Evolutionary conservation across 768 basidiomycete genomes (phyloP).

Genomic region (Lactarius quietus): DNA sequence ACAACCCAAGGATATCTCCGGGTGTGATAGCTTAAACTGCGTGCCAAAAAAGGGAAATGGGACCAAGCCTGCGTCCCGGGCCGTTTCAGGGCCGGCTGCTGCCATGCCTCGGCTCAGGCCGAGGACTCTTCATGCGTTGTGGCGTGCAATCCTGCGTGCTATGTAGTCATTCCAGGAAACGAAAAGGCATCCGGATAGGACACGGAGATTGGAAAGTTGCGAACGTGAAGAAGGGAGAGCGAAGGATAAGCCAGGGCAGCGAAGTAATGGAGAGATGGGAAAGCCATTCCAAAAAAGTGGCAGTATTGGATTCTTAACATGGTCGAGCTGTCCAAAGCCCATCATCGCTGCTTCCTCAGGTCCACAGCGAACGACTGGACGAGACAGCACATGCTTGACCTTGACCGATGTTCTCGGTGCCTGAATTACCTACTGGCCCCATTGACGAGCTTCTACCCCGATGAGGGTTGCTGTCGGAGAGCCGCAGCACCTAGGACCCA

Average conservation of each 20-base stretch:
- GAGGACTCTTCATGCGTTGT: too few species aligned
- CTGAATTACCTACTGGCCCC: not conserved
- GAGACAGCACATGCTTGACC: not conserved
- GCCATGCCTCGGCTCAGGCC: not conserved
- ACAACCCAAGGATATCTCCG: slow-evolving; percentile 15
- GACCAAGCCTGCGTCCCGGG: slow-evolving; percentile 1
- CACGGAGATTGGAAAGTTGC: not conserved
- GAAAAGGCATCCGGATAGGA: not conserved
- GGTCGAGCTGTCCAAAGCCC: not conserved
- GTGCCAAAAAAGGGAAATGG: not conserved
- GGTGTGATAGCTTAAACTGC: slow-evolving; percentile 7
- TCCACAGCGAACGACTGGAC: not conserved
- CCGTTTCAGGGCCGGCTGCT: not conserved
- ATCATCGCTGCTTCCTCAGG: not conserved
- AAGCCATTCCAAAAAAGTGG: not conserved
- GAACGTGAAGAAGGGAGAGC: not conserved
- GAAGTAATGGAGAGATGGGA: not conserved
- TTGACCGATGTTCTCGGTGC: not conserved
- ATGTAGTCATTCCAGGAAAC: slow-evolving; percentile 1
- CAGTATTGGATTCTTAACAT: not conserved
- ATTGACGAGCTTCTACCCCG: not conserved
- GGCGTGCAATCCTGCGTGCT: not conserved
- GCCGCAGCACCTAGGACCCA: not conserved
- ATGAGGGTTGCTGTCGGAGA: not conserved
- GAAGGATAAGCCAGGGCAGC: not conserved